A percentile compares a stretch with the other conserved stretches of the same genome.
Evolutionary conservation across 805 yeast genomes (phyloP).

Genomic region (Cyberlindnera misumaiensis): DNA sequence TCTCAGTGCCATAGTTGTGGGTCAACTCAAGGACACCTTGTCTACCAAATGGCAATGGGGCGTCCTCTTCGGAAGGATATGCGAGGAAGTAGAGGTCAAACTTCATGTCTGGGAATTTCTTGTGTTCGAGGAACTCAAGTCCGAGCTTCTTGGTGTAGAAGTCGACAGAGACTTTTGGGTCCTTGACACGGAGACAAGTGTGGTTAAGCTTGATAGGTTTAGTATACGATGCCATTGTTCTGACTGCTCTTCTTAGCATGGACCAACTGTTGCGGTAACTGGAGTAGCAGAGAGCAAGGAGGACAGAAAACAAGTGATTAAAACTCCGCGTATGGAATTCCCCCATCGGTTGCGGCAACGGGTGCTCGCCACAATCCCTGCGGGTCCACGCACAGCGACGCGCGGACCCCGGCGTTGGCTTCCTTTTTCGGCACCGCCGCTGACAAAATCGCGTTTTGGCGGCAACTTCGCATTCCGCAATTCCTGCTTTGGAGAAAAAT

Average conservation of each 20-base stretch:
- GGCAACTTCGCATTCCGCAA: no score
- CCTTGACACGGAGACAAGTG: constrained; percentile 75
- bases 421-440: no score
- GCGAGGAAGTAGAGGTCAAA: constrained; percentile 69
- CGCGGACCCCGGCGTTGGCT: no score
- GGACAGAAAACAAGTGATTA: neutral
- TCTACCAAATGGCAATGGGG: constrained; percentile 14
- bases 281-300: neutral
- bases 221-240: constrained; percentile 10
- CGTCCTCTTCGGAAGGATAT: constrained; percentile 13
- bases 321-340: no score
- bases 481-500: no score
- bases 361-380: no score
- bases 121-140: constrained; percentile 49
- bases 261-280: neutral
- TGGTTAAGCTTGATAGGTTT: constrained; percentile 43
- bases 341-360: no score
- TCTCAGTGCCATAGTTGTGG: constrained; percentile 71
- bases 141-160: constrained; percentile 76
- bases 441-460: no score
- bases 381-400: no score
- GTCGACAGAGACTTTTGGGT: constrained; percentile 63
- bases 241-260: neutral
- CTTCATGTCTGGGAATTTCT: constrained; percentile 47
- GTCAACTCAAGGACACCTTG: constrained; percentile 77